Base-by-base conservation (phyloP, 768 basidiomycete species). In the Rickenella mellea region DNA sequence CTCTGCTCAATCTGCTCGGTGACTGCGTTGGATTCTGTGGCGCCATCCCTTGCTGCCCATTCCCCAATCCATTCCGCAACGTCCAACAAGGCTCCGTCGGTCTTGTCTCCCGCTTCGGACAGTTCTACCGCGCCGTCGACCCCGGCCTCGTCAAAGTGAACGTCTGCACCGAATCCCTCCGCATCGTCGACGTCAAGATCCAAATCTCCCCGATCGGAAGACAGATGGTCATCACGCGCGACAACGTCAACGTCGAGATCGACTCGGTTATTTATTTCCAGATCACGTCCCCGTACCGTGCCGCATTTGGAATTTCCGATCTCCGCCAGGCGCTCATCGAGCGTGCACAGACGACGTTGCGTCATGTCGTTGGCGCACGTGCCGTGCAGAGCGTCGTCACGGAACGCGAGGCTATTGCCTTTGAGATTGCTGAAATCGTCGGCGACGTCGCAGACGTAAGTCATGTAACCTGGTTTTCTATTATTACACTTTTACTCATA, bases 361-460 rank as follows among this genome's bases (percentile, higher is more conserved):
- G 94, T n/a, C 91, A 97, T 55, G 92, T 98, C 58, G 91, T 96
- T 26, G 94, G 94, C 49, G 88, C 90, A 3, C 83, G 90, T 19
- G 81, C 85, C 1, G 87, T 98, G n/a, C 94, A 98, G 63, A 81
- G 78, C 53, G 86, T 98, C 44, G 89, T 98, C 47, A 94, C 92
- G 3, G 94, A 98, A 65, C 88, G 94, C 47, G 94, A 98, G 55
- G 91, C 85, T 30, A 91, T 96, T 49, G 93, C 93, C 8, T 83
- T 85, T 55, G 93, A 98, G 63, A 96, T 98, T 48, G 94, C 91
- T 41, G 89, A 94, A 62, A 92, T 96, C 44, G 90, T 97, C 24
- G 86, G 83, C 21, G 85, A 91, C 59, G 74, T 91, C 32, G 86
- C 87, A 12, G 88, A 89, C 65, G 48, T 49, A 19, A 17, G 45